Base-by-base conservation (phyloP, 257 asterid genomes). In the Verbascum thapsus region DNA sequence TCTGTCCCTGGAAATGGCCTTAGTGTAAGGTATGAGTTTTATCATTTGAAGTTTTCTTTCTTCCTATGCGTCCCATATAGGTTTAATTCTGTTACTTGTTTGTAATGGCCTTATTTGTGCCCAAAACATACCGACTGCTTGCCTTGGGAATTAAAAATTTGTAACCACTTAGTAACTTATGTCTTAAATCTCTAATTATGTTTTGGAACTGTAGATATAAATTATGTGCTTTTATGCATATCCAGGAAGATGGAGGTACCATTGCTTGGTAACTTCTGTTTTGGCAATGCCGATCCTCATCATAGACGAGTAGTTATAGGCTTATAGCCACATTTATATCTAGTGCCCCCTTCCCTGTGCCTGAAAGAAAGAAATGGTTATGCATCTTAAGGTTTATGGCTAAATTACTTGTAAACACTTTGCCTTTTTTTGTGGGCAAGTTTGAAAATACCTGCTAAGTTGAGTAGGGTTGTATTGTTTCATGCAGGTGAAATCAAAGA, bases 1-100 rank as follows among this genome's bases (percentile, higher is more conserved):
- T 71, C 74, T 61, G 96, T 94, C 67, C 96, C 99, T 30, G 99
- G 99, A 72, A 94, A 94, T 52, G 99, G 99, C 71, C 78, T 80
- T 53, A 90, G 99, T 43, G 86, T 88, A 44, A 90, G 99, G 99
- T 59, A 49, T 63, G 39, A 8, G 22, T 49, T 19, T 37, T 49
- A n/a, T n/a, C 10, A 38, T 16, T 47, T n/a, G 13, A 18, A 9
- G 16, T 50, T 50, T 3, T 6, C 11, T 49, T 48, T 3, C 35
- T 39, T 40, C 58, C 6, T 63, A 8, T 11, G 19, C 38, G 23
- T 63, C 16, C 12, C 32, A 1, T 26, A 26, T 5, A 26, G 32
- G 32, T 1, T 26, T 26, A 5, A 26, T 38, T 34, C n/a, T 0
- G 23, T 30, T 7, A 26, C 7, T 32, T 22, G n/a, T 0, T 30